Evolutionary conservation across 2,329 filamentous ascomycete genomes (phyloP).

Genomic region (Alternaria gaisen): DNA sequence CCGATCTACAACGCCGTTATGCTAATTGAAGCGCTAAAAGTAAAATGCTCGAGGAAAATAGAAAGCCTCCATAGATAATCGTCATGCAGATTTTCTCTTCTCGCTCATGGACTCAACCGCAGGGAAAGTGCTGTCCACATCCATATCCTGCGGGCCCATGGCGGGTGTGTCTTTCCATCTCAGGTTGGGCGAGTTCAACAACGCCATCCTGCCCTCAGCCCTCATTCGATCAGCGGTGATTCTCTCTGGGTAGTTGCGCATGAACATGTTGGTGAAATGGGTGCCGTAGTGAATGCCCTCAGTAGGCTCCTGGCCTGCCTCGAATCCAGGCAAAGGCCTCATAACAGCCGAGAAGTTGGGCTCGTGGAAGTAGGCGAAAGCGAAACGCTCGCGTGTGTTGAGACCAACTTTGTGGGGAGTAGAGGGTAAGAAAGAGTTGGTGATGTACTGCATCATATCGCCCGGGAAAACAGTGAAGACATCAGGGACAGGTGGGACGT

Average conservation of each 20-base stretch:
- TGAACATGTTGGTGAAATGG: constrained; percentile 21
- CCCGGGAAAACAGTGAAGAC: constrained; percentile 61
- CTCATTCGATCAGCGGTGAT: constrained; percentile 11
- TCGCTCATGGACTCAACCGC: not conserved
- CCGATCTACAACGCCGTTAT: no score
- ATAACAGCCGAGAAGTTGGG: constrained; percentile 18
- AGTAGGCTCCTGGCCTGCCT: constrained; percentile 7
- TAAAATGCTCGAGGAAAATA: not conserved
- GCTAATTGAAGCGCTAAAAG: not conserved
- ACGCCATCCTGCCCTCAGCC: constrained; percentile 11
- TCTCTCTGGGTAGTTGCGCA: constrained; percentile 18
- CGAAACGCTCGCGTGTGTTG: constrained; percentile 20
- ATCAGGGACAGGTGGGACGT: constrained; percentile 56
- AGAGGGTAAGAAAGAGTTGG: constrained; percentile 17
- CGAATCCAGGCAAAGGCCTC: constrained; percentile 14
- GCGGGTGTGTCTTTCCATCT: constrained; percentile 5
- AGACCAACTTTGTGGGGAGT: constrained; percentile 19
- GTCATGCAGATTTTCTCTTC: not conserved
- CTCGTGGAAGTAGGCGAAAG: constrained; percentile 19
- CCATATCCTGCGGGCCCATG: not conserved
- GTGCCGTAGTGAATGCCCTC: constrained; percentile 18
- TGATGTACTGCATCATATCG: constrained; percentile 22
- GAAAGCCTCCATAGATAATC: not conserved
- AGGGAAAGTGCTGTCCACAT: not conserved
- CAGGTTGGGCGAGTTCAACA: constrained; percentile 10